Conservation (phyloP, 2,329 filamentous ascomycete genomes). For the Chaetomium strumarium region DNA sequence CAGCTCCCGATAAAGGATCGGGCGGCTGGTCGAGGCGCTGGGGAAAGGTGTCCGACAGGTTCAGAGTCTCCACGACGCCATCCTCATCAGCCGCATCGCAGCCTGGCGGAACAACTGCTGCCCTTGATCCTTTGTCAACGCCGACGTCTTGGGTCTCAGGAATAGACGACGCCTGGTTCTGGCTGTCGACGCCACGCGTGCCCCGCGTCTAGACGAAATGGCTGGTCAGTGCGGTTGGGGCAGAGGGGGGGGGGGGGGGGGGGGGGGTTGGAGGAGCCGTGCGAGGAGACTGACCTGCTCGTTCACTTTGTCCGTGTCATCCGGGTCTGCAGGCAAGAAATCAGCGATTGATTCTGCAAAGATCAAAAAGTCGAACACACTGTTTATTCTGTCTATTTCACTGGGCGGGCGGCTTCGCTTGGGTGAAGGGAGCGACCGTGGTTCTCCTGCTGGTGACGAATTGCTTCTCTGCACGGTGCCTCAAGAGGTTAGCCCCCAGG, state of each 20-base stretch:
- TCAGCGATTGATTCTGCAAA: not conserved
- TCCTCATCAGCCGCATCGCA: slow-evolving; percentile 3
- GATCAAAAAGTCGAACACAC: not conserved
- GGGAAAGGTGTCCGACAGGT: slow-evolving; percentile 6
- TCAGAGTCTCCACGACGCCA: slow-evolving; percentile 3
- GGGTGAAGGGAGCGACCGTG: slow-evolving; percentile 1
- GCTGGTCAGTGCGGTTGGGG: slow-evolving; percentile 22
- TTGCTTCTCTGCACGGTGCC: slow-evolving; percentile 22
- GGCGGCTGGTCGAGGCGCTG: not conserved
- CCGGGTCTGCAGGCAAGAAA: not conserved
- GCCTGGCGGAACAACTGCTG: not conserved
- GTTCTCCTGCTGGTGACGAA: slow-evolving; percentile 17
- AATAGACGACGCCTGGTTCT: slow-evolving; percentile 6
- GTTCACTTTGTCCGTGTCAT: not conserved
- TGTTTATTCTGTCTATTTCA: not conserved
- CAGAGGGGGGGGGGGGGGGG: no score
- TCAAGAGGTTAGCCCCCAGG: slow-evolving; percentile 7
- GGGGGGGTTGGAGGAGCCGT: slow-evolving; percentile 10
- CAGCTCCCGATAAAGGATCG: not conserved
- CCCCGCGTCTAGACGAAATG: slow-evolving; percentile 13
- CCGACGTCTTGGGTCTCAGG: slow-evolving; percentile 4
- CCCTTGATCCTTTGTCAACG: not conserved
- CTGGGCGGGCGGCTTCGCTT: not conserved
- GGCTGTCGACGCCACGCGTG: slow-evolving; percentile 16
- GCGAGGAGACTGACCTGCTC: slow-evolving; percentile 13